Conservation (phyloP, 2,329 filamentous ascomycete genomes). For the Anisogramma anomala region DNA sequence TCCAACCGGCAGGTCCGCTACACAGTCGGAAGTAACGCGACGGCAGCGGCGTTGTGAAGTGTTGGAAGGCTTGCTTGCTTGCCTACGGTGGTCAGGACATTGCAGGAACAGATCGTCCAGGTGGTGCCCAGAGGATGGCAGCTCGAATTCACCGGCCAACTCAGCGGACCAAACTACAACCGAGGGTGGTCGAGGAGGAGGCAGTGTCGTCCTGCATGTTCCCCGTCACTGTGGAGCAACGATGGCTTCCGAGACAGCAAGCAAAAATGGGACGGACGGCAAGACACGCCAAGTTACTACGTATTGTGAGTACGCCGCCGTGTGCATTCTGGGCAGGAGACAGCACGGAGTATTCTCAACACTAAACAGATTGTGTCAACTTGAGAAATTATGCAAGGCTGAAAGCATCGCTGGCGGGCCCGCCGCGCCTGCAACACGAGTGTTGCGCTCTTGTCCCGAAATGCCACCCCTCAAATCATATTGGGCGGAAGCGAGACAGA, state of each 20-base stretch:
- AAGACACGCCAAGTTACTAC: constrained; percentile 7
- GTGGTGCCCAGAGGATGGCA: too few relatives aligned
- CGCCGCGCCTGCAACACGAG: constrained; percentile 6
- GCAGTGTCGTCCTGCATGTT: constrained; percentile 11
- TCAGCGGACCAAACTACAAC: background rate
- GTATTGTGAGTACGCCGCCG: constrained; percentile 7
- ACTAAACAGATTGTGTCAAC: background rate
- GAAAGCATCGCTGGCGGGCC: constrained; percentile 12
- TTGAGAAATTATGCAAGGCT: constrained; percentile 2
- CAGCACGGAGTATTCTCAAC: background rate
- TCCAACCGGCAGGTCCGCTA: too few relatives aligned
- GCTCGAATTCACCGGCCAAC: background rate
- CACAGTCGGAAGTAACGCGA: too few relatives aligned
- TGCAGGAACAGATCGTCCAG: too few relatives aligned
- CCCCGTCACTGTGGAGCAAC: constrained; percentile 10
- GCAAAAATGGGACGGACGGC: constrained; percentile 8
- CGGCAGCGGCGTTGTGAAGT: too few relatives aligned
- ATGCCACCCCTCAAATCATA: constrained; percentile 2
- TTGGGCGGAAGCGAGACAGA: constrained; percentile 7
- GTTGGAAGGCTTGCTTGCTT: too few relatives aligned
- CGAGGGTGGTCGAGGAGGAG: constrained; percentile 5
- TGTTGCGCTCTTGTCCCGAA: background rate
- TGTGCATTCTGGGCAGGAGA: background rate
- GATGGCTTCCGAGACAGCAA: constrained; percentile 3
- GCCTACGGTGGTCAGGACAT: too few relatives aligned